A percentile compares a stretch with the other conserved stretches of the same genome.
Evolutionary conservation across 176 grass and related monocot genomes (phyloP).

Genomic region (Triticum turgidum): DNA sequence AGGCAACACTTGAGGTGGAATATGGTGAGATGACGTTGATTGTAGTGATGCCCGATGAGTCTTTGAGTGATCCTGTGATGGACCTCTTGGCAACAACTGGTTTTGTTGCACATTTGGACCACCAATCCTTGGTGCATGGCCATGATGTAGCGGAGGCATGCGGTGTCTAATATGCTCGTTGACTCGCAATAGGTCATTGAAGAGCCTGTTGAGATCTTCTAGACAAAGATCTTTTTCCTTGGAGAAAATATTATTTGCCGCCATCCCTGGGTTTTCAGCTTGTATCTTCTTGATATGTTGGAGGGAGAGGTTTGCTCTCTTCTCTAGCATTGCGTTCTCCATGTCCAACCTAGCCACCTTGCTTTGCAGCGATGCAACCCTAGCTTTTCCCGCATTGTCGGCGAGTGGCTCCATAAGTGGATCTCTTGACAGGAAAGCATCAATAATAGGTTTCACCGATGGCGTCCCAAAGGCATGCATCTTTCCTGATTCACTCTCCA

Average conservation of each 20-base stretch:
- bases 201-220: background rate
- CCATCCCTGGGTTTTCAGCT: background rate
- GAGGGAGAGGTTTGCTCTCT: background rate
- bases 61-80: background rate
- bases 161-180: background rate
- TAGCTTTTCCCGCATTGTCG: background rate
- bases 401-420: background rate
- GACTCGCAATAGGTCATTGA: background rate
- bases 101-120: too few species aligned
- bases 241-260: background rate
- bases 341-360: background rate
- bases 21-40: background rate
- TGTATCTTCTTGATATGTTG: background rate
- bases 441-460: background rate
- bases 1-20: background rate
- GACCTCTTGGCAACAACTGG: background rate
- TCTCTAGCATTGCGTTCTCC: background rate
- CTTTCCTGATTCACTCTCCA: background rate
- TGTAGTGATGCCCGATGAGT: background rate
- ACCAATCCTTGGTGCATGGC: too few species aligned
- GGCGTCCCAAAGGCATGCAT: background rate
- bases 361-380: background rate
- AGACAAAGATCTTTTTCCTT: background rate
- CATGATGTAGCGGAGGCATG: background rate
- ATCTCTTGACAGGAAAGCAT: background rate